These are phyloP conservation scores for Letharia lupina DNA, from an alignment of 495 filamentous ascomycete genomes.

Conservation along the genomic window DNA sequence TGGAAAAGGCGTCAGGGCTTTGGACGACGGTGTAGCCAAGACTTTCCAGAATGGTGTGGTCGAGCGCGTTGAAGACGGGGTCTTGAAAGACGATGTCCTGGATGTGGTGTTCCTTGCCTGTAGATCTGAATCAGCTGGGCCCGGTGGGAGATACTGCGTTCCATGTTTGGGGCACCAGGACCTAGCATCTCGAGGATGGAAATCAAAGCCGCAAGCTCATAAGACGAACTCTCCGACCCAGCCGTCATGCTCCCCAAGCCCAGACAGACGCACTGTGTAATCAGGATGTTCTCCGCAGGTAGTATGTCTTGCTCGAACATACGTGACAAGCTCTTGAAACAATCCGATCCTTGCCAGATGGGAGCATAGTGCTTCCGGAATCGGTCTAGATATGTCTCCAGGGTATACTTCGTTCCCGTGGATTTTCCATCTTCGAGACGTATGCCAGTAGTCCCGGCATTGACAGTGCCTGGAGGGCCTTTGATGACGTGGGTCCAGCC, in stretches of 20 bases:
- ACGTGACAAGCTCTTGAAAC: background rate
- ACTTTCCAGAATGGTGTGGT: constrained; percentile 47
- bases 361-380: constrained; percentile 11
- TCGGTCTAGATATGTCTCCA: constrained; percentile 32
- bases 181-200: constrained; percentile 40
- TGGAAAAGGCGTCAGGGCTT: constrained; percentile 48
- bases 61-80: constrained; percentile 56
- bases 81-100: constrained; percentile 53
- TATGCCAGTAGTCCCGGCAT: constrained; percentile 24
- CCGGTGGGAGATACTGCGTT: background rate
- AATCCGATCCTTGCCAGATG: constrained; percentile 15
- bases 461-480: constrained; percentile 21
- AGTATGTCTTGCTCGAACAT: constrained; percentile 10
- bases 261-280: constrained; percentile 38
- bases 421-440: background rate
- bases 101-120: background rate
- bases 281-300: background rate
- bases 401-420: constrained; percentile 32
- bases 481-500: constrained; percentile 52
- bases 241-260: constrained; percentile 47
- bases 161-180: background rate
- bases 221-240: constrained; percentile 29
- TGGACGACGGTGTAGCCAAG: constrained; percentile 48
- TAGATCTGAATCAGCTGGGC: background rate
- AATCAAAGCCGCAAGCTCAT: constrained; percentile 56